Evolutionary conservation across 352 stramenopile genomes (phyloP), one percentile per base, ranked within the genome.

Genomic region (Pythium periplocum): DNA sequence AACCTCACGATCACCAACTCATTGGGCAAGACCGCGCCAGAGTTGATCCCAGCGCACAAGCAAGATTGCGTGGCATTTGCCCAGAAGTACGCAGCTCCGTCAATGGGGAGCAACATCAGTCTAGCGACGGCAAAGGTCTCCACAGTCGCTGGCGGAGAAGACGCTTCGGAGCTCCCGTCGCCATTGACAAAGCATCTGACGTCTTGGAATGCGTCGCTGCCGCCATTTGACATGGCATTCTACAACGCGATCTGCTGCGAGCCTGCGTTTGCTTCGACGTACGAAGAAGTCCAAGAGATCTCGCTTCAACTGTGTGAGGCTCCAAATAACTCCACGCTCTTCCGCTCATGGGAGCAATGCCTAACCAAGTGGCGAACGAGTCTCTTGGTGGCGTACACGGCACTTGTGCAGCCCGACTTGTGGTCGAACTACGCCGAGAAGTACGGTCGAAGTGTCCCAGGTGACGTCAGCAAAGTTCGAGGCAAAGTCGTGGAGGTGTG

Each of bases 201-300:
- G 1, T 42, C 55, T n/a, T 93, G 83, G 83, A 93, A 93, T 53
- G 57, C 65, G 7, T 88, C 75, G 36, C 59, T 93, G 5, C 83
- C 83, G 12, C 80, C 83, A 39, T 90, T 89, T 62, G 80, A 93
- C 52, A 71, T 71, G 49, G 57, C 68, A 3, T 91, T 93, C 44
- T 93, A 93, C 68, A 73, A 81, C 42, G 78, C 78, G 3, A 51
- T 93, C 38, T 93, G 74, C 43, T 93, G 83, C 54, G 83, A 93
- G 48, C 68, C 78, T 33, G 66, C 75, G 3, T 90, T 93, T 56
- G 62, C 76, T 48, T 48, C 54, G 4, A 59, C 64, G 17, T 93
- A 90, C 52, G 64, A 87, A 40, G 54, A 75, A 35, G 68, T 93
- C 0, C 79, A 90, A 48, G 71, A 87, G 38, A 54, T 78, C 8